Evolutionary conservation across 2,329 filamentous ascomycete species (phyloP).

Genomic region (Fusarium concolor): DNA sequence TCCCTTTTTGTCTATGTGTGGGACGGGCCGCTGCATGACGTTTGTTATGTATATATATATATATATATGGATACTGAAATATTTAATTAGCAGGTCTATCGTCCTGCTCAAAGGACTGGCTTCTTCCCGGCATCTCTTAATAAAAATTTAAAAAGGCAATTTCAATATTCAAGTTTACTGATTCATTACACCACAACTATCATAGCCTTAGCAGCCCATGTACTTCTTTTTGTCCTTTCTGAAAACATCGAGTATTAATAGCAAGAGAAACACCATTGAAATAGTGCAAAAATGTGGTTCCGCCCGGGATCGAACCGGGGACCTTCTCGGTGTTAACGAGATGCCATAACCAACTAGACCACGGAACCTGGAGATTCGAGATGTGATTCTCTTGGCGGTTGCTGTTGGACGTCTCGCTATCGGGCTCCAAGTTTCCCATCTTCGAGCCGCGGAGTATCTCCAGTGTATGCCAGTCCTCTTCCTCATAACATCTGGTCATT

Average conservation of each 20-base stretch:
- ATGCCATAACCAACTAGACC: slow-evolving; percentile 33
- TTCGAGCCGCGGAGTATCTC: rapidly evolving
- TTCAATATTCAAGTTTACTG: not conserved
- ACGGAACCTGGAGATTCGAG: slow-evolving; percentile 11
- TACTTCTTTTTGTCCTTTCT: not conserved
- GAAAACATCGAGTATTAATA: not conserved
- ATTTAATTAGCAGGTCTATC: too few relatives aligned
- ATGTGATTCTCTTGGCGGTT: not conserved
- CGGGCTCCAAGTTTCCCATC: not conserved
- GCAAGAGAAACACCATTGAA: not conserved
- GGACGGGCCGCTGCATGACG: not conserved
- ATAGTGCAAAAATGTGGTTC: slow-evolving; percentile 18
- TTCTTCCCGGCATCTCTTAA: too few relatives aligned
- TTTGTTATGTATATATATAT: too few relatives aligned
- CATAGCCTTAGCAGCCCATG: not conserved
- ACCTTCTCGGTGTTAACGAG: slow-evolving; percentile 32
- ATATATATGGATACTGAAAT: too few relatives aligned
- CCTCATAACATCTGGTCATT: not conserved
- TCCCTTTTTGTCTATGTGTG: not conserved
- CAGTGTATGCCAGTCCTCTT: not conserved
- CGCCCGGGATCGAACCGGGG: slow-evolving; percentile 28
- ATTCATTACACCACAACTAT: not conserved
- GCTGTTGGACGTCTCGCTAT: not conserved
- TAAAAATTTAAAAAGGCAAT: too few relatives aligned
- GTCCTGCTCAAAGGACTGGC: too few relatives aligned